phyloP scores from a whole-genome alignment of 1,139 yeast species.

The Kazachstania sp. region DNA sequence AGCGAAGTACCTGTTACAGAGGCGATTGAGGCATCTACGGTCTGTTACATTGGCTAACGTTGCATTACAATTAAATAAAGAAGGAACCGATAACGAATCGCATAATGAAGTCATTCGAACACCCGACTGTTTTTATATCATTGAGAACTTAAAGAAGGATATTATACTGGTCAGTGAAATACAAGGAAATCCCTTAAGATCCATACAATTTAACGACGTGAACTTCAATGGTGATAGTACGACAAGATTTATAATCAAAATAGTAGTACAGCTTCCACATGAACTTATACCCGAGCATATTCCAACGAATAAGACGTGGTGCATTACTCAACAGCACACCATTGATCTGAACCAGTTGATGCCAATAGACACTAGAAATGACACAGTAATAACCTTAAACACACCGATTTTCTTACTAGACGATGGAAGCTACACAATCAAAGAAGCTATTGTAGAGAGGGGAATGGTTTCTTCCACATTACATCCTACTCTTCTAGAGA shows the following conservation, averaged over 20 bases:
- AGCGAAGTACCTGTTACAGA: slow-evolving; percentile 10
- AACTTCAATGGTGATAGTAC: slow-evolving; percentile 13
- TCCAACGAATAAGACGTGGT: slow-evolving; percentile 14
- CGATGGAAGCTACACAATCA: slow-evolving; percentile 19
- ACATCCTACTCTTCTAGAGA: background rate
- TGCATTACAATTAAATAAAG: background rate
- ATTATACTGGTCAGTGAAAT: slow-evolving; percentile 24
- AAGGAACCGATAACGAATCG: background rate
- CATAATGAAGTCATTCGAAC: slow-evolving; percentile 4
- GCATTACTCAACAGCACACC: slow-evolving; percentile 7
- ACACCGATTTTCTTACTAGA: slow-evolving; percentile 13
- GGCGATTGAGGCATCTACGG: slow-evolving; percentile 24
- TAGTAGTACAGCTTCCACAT: slow-evolving; percentile 18
- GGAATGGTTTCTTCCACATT: background rate
- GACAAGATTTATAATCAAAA: slow-evolving; percentile 13
- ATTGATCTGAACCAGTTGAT: slow-evolving; percentile 16
- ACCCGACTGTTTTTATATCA: slow-evolving; percentile 17
- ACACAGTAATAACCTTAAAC: slow-evolving; percentile 8
- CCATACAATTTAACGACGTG: slow-evolving; percentile 23
- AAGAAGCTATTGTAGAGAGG: background rate
- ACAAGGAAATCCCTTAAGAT: slow-evolving; percentile 12
- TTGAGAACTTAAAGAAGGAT: slow-evolving; percentile 18
- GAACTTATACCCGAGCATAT: slow-evolving; percentile 3
- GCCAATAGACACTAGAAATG: slow-evolving; percentile 10
- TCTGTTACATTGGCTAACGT: slow-evolving; percentile 12